Conservation (phyloP, 345 rosid genomes). For the Camelina sativa region DNA sequence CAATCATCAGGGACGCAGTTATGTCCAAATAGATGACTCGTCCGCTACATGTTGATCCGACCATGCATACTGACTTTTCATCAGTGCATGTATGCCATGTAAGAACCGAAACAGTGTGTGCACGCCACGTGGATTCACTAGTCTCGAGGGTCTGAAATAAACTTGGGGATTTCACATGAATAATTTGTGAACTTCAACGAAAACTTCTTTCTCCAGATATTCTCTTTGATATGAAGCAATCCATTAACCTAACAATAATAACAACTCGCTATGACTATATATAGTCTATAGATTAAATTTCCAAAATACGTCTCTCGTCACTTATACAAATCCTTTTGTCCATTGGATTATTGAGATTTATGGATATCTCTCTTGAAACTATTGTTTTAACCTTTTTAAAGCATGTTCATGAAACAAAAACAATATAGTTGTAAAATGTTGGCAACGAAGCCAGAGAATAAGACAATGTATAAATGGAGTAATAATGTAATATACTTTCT, state of each 20-base stretch:
- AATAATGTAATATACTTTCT: not conserved
- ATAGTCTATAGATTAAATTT: not conserved
- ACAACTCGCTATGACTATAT: not conserved
- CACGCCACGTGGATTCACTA: conserved; percentile 29
- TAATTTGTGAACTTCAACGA: conserved; percentile 18
- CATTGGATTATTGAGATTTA: not conserved
- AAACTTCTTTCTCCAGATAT: conserved; percentile 22
- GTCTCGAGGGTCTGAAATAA: conserved; percentile 24
- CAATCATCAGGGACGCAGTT: conserved; percentile 17
- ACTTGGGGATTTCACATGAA: conserved; percentile 32
- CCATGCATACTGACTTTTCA: conserved; percentile 32
- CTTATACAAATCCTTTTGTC: not conserved
- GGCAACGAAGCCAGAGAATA: not conserved
- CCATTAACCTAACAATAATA: not conserved
- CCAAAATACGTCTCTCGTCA: not conserved
- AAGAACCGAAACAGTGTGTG: not conserved
- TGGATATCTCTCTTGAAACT: conserved; percentile 12
- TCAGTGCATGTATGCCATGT: conserved; percentile 43
- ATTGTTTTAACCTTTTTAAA: not conserved
- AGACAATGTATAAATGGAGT: not conserved
- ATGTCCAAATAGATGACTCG: not conserved
- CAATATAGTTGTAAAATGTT: not conserved
- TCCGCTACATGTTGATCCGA: conserved; percentile 6
- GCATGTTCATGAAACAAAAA: not conserved
- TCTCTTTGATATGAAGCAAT: conserved; percentile 36